phyloP scores from a whole-genome alignment of 805 yeast genomes.

The Blastobotrys chiropterorum region DNA sequence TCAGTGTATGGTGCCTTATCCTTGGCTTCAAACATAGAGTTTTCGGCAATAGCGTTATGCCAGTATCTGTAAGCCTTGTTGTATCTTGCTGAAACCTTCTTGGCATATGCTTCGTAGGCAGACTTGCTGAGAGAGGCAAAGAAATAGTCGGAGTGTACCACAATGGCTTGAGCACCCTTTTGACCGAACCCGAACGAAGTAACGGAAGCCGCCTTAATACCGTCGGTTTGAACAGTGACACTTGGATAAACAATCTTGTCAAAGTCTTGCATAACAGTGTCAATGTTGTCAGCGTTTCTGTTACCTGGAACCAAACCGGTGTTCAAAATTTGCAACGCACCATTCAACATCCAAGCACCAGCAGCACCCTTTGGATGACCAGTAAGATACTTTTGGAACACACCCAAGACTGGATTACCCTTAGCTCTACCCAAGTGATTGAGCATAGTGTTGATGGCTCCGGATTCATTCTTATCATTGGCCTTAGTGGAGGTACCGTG shows the following conservation, averaged over 20 bases:
- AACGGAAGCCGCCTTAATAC: conserved; percentile 93
- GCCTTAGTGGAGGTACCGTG: conserved; percentile 99
- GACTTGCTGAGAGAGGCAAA: conserved; percentile 70
- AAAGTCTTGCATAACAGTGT: conserved; percentile 69
- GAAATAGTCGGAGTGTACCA: conserved; percentile 88
- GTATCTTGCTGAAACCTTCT: conserved; percentile 73
- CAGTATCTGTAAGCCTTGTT: conserved; percentile 87
- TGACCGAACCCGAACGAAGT: conserved; percentile 99
- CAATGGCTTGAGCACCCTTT: conserved; percentile 96
- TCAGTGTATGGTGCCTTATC: conserved; percentile 88
- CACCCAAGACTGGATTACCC: conserved; percentile 97
- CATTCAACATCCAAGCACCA: conserved; percentile 99
- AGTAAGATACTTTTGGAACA: conserved; percentile 97
- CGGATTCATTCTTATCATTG: conserved; percentile 96
- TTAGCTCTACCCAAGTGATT: conserved; percentile 90
- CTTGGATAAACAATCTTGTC: conserved; percentile 93
- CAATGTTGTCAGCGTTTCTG: conserved; percentile 97
- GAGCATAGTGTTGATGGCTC: conserved; percentile 88
- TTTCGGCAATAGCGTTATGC: conserved; percentile 90
- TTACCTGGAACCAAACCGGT: conserved; percentile 96
- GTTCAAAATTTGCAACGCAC: conserved; percentile 89
- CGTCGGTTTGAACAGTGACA: conserved; percentile 87
- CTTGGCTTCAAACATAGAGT: conserved; percentile 88
- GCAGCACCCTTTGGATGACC: conserved; percentile 99
- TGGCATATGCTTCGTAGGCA: conserved; percentile 64